Evolutionary conservation across 768 basidiomycete genomes (phyloP).

Genomic region (Trametes maxima): DNA sequence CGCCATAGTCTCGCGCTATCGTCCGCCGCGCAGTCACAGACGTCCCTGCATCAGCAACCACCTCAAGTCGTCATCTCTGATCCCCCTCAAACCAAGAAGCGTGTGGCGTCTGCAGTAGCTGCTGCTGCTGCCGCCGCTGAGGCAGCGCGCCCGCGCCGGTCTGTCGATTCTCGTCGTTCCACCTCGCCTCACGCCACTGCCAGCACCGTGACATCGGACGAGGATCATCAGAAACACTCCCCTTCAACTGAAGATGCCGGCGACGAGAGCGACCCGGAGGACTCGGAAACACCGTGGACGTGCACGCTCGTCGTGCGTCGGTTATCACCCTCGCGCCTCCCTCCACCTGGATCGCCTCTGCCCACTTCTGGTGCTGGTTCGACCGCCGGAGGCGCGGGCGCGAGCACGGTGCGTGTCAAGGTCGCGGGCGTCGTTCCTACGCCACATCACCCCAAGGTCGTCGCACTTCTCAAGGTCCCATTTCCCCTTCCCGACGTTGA

Average conservation of each 20-base stretch:
- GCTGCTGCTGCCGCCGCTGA: too few species aligned
- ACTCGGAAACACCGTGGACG: conserved; percentile 95
- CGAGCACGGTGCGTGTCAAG: conserved; percentile 48
- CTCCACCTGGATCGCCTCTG: conserved; percentile 10
- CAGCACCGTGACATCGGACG: conserved; percentile 22
- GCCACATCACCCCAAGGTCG: conserved; percentile 95
- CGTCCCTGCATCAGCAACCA: conserved; percentile 19
- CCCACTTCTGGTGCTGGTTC: conserved; percentile 13
- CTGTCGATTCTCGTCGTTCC: conserved; percentile 27
- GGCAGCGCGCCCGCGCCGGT: conserved; percentile 4
- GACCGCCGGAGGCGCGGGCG: conserved; percentile 3
- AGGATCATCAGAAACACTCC: conserved; percentile 17
- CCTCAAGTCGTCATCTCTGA: conserved; percentile 5
- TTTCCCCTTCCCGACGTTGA: conserved; percentile 86
- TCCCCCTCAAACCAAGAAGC: conserved; percentile 13
- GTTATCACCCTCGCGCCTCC: conserved; percentile 26
- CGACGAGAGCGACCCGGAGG: conserved; percentile 92
- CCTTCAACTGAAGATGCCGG: conserved; percentile 48
- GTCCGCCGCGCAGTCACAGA: conserved; percentile 25
- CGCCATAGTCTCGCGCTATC: conserved; percentile 21
- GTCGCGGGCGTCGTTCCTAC: conserved; percentile 88
- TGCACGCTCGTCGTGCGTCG: conserved; percentile 76
- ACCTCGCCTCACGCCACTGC: conserved; percentile 24
- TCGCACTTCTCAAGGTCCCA: conserved; percentile 88
- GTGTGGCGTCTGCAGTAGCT: conserved; percentile 18